Base-by-base conservation (phyloP, 2,329 filamentous ascomycete species). In the Elsinoe ampelina region DNA sequence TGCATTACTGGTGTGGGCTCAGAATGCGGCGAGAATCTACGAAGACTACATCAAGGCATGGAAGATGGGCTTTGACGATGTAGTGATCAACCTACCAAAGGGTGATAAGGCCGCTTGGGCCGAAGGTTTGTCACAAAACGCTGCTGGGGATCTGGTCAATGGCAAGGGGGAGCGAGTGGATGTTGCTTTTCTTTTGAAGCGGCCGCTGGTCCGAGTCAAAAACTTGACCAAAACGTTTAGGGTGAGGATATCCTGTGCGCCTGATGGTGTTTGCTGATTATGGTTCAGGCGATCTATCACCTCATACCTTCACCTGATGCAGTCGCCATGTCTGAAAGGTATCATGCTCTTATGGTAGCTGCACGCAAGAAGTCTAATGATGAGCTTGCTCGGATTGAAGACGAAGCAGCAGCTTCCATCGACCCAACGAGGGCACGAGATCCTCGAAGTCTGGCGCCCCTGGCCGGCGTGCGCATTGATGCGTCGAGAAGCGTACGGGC, bases 11-110 rank as follows among this genome's bases (percentile, higher is more conserved):
- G 79, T 78, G 39, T 98, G 93, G 93, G 86, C 91, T 1, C 82
- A 89, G 57, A 82, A 81, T 17, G 84, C 89, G 0, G 82, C 87
- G 45, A 83, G 84, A 57, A 80, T 92, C 8, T 98, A 98, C 68
- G 78, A 83, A 59, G 85, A 89, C 65, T 98, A 97, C 68, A 78
- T 97, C 32, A 83, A 83, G 66, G 84, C 86, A 6, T 98, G 93
- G 93, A 81, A 90, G 30, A 79, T 97, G 48, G 93, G 93, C 0
- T 98, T 97, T 70, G 87, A 95, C 65, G 91, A 95, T 67, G 83
- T 98, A 17, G 84, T 97, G 51, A 89, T 98, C 64, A 97, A 95
- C 67, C 81, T 97, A 34, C 90, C 89, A 1, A 87, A 89, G 6
- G 81, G 83, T 3, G 82, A 85, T 34, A 70, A 74, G 34, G 73